A percentile compares a stretch with the other conserved stretches of the same genome.
These are phyloP conservation scores for Hericium rajendrae DNA, from an alignment of 768 basidiomycete genomes.

Conservation along the genomic window DNA sequence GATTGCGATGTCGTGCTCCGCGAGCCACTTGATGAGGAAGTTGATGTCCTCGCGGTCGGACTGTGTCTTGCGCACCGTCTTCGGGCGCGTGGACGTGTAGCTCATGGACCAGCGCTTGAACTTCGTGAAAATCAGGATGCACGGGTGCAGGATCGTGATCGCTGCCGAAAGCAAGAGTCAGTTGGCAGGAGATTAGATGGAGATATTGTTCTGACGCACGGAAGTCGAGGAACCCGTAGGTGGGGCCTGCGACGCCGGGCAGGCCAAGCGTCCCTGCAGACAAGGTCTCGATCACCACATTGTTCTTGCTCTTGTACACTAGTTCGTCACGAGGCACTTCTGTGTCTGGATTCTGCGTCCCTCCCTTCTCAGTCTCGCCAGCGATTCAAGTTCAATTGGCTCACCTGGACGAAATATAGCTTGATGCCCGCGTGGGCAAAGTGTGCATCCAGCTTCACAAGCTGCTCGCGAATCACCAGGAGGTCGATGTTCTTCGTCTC, in stretches of 20 bases:
- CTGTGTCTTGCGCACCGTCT: background rate
- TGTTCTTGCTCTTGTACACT: too few species aligned
- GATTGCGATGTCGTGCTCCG: background rate
- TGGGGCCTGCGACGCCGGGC: too few species aligned
- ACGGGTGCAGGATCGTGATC: conserved; percentile 4
- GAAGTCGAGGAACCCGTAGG: too few species aligned
- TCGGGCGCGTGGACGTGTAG: background rate
- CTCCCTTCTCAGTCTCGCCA: too few species aligned
- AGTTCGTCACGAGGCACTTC: too few species aligned
- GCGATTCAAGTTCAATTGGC: too few species aligned
- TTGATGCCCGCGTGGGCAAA: conserved; percentile 20
- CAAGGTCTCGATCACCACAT: too few species aligned
- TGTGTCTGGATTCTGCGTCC: too few species aligned
- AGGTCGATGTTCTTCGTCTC: conserved; percentile 15
- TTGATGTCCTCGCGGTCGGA: conserved; percentile 2
- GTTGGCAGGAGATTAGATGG: background rate
- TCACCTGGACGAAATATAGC: conserved; percentile 21
- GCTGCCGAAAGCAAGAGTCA: background rate
- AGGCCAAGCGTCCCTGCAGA: too few species aligned
- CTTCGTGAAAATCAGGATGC: conserved; percentile 5
- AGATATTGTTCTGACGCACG: background rate
- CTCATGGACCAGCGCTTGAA: conserved; percentile 5
- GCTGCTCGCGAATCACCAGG: conserved; percentile 12
- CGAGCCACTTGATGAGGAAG: conserved; percentile 2
- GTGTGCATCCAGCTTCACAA: conserved; percentile 15